phyloP scores from a whole-genome alignment of 129 eudicot species.

The Scalesia atractyloides region DNA sequence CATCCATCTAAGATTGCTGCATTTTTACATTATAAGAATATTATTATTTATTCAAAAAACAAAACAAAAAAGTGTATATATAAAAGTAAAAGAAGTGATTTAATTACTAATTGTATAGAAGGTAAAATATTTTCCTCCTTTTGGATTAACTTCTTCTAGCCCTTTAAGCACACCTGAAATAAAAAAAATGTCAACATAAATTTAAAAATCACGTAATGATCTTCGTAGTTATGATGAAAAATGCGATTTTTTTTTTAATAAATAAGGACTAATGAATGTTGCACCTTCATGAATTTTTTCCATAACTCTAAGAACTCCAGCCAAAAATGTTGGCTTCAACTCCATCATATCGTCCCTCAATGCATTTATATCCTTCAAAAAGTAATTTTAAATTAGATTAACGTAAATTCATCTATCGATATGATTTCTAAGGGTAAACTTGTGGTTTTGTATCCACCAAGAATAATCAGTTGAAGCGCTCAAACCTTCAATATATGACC shows the following conservation, averaged over 20 bases:
- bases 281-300: conserved; percentile 90
- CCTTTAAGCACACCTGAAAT: conserved; percentile 81
- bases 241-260: no score
- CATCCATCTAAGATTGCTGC: no score
- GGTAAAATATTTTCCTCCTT: conserved; percentile 74
- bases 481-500: not conserved
- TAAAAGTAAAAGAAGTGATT: no score
- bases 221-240: not conserved
- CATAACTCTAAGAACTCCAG: conserved; percentile 93
- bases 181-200: not conserved
- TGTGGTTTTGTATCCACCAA: no score
- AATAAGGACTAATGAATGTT: no score
- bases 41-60: no score
- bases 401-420: not conserved
- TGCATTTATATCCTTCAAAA: no score
- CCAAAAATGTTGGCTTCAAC: conserved; percentile 92
- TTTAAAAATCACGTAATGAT: not conserved
- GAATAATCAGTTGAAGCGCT: not conserved
- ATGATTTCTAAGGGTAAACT: not conserved
- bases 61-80: no score
- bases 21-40: no score
- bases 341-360: no score
- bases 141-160: conserved; percentile 75
- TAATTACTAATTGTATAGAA: no score
- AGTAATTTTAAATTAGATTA: not conserved